Evolutionary conservation across 345 rosid genomes (phyloP).

Genomic region (Bruguiera parviflora): DNA sequence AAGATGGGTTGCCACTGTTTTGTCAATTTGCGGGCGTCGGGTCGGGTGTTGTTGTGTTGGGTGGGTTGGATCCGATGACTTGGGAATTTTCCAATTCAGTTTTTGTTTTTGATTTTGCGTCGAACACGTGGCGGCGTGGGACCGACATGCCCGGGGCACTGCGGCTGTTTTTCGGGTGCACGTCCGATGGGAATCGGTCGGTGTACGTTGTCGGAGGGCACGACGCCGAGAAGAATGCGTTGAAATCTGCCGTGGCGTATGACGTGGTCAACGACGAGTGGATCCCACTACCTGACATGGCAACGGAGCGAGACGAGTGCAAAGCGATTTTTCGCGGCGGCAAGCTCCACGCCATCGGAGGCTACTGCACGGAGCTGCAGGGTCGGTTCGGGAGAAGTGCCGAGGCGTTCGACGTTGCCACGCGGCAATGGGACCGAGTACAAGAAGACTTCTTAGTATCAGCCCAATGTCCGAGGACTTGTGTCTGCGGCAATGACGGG

Average conservation of each 20-base stretch:
- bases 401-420: conserved; percentile 41
- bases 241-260: conserved; percentile 56
- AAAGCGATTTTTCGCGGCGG: conserved; percentile 54
- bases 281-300: conserved; percentile 63
- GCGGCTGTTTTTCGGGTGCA: conserved; percentile 62
- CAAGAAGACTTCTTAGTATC: conserved; percentile 31
- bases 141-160: conserved; percentile 58
- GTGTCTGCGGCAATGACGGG: conserved; percentile 21
- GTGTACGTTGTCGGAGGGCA: conserved; percentile 80
- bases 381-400: conserved; percentile 51
- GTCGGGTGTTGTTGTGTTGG: conserved; percentile 61
- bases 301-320: conserved; percentile 71
- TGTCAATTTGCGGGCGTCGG: conserved; percentile 56
- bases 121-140: conserved; percentile 63
- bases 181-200: conserved; percentile 53
- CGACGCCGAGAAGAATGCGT: conserved; percentile 58
- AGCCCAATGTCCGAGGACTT: conserved; percentile 36
- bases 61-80: conserved; percentile 67
- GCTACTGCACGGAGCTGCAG: conserved; percentile 70
- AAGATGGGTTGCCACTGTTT: conserved; percentile 56
- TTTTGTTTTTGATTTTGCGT: conserved; percentile 44
- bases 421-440: conserved; percentile 46
- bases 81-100: conserved; percentile 58
- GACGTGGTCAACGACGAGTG: conserved; percentile 60
- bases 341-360: conserved; percentile 69